Conservation (phyloP, 257 asterid species). For the Capsicum rhomboideum region DNA sequence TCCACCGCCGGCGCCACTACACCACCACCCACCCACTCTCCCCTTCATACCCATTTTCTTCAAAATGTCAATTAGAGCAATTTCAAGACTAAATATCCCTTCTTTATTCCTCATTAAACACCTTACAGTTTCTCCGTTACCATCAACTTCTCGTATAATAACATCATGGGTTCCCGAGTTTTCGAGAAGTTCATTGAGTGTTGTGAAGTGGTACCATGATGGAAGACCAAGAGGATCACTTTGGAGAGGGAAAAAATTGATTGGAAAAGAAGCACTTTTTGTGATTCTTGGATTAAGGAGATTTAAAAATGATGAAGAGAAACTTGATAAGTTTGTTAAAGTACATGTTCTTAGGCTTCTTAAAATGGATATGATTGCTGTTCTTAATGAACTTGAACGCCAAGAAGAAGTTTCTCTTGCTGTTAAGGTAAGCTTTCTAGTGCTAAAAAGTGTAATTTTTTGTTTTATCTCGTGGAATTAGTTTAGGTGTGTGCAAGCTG, state of each 20-base stretch:
- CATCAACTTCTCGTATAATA: background rate
- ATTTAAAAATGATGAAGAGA: slow-evolving; percentile 57
- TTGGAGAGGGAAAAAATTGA: slow-evolving; percentile 88
- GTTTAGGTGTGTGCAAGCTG: too few species aligned
- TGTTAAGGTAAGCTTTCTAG: slow-evolving; percentile 41
- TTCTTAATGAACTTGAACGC: slow-evolving; percentile 83
- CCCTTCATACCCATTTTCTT: background rate
- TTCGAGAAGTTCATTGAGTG: background rate
- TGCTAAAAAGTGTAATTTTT: background rate
- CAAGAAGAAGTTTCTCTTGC: slow-evolving; percentile 89
- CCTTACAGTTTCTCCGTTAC: background rate
- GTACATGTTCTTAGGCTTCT: slow-evolving; percentile 76
- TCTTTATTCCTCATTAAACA: background rate
- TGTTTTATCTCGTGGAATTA: too few species aligned
- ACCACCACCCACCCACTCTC: background rate
- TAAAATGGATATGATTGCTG: slow-evolving; percentile 79
- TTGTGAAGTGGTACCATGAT: slow-evolving; percentile 54
- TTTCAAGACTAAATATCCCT: background rate
- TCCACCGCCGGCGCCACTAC: background rate
- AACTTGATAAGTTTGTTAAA: slow-evolving; percentile 59
- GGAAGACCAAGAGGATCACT: slow-evolving; percentile 91
- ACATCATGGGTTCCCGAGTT: background rate
- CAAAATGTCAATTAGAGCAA: background rate
- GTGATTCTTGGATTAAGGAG: slow-evolving; percentile 68
- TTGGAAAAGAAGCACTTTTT: slow-evolving; percentile 87